Evolutionary conservation across 768 basidiomycete genomes (phyloP), one percentile per base, ranked within the genome.

Genomic region (Amanita pallidorosea): DNA sequence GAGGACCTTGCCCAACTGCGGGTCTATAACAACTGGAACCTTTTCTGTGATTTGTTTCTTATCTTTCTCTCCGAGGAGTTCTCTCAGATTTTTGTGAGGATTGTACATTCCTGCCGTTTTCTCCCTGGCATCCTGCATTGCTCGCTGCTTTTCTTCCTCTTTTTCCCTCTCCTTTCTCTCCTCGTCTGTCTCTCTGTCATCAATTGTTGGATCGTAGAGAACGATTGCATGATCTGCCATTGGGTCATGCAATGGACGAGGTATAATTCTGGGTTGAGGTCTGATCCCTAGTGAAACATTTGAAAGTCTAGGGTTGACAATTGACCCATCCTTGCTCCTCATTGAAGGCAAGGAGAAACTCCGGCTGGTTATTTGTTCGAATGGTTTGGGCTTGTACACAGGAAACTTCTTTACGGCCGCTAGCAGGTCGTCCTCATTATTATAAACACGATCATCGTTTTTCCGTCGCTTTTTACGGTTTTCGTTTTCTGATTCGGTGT

Each of bases 211-310:
- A 60, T 98, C 96, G 62, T 90, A 99, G 12, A 97, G 68, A 2
- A 99, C 95, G 54, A 99, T 96, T 1, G 95, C 93, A 65, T 97
- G 94, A 58, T 98, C 93, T 45, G 88, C 82, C 88, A 99, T 94
- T 1, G 94, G 96, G 63, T 99, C 92, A 59, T 94, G 86, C n/a
- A 97, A 70, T 5, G 96, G 96, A 18, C 94, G 76, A 15, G 96
- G 96, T 45, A 87, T 77, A 53, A 96, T 67, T 57, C 79, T 86
- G 0, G 84, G 74, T 51, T 80, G 83, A 0, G 89, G 85, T 11
- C 93, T 80, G 49, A 88, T 83, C 23, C 96, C 96, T 4, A 99
- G 80, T 9, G 92, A 82, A 2, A 75, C 72, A 58, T 88, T 81
- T 0, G 88, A 80, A 4, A 78, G 68, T 3, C 75, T 55, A 8